Evolutionary conservation across 2,329 filamentous ascomycete genomes (phyloP).

Genomic region (Neoarthrinium moseri): DNA sequence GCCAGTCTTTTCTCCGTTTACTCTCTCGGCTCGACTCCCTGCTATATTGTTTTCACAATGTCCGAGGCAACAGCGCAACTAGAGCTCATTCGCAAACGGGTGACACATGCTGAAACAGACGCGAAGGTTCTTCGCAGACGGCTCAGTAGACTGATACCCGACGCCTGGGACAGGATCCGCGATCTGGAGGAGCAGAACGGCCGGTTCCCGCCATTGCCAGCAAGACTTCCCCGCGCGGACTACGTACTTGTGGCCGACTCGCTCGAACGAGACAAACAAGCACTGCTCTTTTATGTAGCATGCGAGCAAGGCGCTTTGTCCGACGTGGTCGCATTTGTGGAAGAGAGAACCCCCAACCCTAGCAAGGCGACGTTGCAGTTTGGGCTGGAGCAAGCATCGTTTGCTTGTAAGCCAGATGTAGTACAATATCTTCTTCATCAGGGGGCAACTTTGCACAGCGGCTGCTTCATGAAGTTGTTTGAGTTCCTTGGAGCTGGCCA

Average conservation of each 20-base stretch:
- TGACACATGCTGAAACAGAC: background rate
- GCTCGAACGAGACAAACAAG: background rate
- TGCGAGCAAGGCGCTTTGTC: background rate
- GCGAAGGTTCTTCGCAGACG: background rate
- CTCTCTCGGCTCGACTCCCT: too few species aligned
- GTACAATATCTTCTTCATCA: background rate
- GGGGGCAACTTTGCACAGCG: background rate
- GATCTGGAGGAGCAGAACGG: background rate
- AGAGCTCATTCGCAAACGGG: background rate
- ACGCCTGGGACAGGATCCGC: background rate
- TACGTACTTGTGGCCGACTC: background rate
- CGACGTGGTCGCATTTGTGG: background rate
- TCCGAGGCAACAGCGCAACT: too few species aligned
- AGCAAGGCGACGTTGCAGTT: background rate
- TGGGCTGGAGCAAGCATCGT: background rate
- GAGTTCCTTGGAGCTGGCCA: too few species aligned
- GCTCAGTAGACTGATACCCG: background rate
- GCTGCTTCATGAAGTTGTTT: background rate
- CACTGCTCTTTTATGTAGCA: background rate
- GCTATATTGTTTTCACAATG: too few species aligned
- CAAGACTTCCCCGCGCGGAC: background rate
- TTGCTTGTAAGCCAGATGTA: background rate
- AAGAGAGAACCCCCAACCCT: background rate
- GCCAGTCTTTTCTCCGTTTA: too few species aligned
- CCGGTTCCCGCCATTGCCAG: background rate